Evolutionary conservation across 106 monocot genomes (phyloP), one percentile per base, ranked within the genome.

Genomic region (Dioscorea zingiberensis): DNA sequence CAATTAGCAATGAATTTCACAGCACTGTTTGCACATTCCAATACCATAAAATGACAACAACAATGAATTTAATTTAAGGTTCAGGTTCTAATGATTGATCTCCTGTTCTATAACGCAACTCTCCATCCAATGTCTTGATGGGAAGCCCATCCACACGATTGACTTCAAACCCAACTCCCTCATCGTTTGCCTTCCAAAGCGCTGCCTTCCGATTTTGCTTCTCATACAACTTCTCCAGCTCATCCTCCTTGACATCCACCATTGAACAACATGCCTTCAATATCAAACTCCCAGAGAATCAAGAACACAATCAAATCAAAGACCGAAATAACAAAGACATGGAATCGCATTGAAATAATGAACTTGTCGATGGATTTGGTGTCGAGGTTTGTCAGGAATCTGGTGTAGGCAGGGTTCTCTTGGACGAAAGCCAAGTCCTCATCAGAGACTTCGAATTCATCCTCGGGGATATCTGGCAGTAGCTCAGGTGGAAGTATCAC

Each of bases 141-240:
- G 97, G 97, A 67, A 98, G 86, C n/a, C 85, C 95, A 73, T 95
- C 88, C 44, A 88, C 85, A 18, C 75, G 87, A 64, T 91, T 88
- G 14, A 91, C 83, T 47, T 81, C 70, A 69, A 83, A 23, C 38
- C 68, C 69, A 2, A 76, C 69, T 25, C 75, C 81, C 65, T 82
- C 68, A 23, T 65, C n/a, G n/a, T n/a, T 47, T n/a, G 68, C 21
- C 21, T 81, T 71, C 45, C 73, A 44, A 30, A 81, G 68, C 45
- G 66, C 60, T 32, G 49, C 64, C 53, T 87, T 88, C 71, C 60
- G 83, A 21, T 79, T 88, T 64, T 71, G 64, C 72, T 66, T 77
- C 82, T 98, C 98, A 54, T 98, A 98, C 8, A 84, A 71, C 47
- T 73, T 76, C 70, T 98, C 98, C 60, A 98, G 44, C 24, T 89